phyloP scores from a whole-genome alignment of 768 basidiomycete genomes.

The Auriscalpium vulgare region DNA sequence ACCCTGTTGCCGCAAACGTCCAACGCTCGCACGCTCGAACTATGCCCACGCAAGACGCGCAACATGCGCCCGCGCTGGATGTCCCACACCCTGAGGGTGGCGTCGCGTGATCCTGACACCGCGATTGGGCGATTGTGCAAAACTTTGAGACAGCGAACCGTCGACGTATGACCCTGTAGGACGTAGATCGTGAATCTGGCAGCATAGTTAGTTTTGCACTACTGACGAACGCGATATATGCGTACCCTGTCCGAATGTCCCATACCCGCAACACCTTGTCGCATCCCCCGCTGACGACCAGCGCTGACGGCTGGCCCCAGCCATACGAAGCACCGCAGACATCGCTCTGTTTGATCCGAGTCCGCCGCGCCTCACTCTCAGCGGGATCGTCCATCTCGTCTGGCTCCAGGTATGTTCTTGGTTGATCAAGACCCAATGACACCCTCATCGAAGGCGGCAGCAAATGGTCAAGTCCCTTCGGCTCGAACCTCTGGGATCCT shows the following conservation, averaged over 20 bases:
- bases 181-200: slow-evolving; percentile 42
- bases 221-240: slow-evolving; percentile 1
- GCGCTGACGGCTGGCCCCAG: slow-evolving; percentile 79
- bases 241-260: slow-evolving; percentile 80
- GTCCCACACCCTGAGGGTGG: slow-evolving; percentile 88
- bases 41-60: slow-evolving; percentile 67
- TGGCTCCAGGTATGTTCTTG: slow-evolving; percentile 18
- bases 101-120: slow-evolving; percentile 84
- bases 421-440: slow-evolving; percentile 39
- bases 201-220: neutral
- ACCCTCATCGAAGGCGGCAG: slow-evolving; percentile 35
- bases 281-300: slow-evolving; percentile 89
- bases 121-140: slow-evolving; percentile 83
- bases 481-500: slow-evolving; percentile 3
- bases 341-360: slow-evolving; percentile 26
- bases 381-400: neutral
- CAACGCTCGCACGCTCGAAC: slow-evolving; percentile 75
- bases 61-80: slow-evolving; percentile 69
- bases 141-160: slow-evolving; percentile 85
- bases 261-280: slow-evolving; percentile 90
- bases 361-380: slow-evolving; percentile 3
- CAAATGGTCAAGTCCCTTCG: slow-evolving; percentile 17
- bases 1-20: slow-evolving; percentile 80
- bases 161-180: slow-evolving; percentile 79
- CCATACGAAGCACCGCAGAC: slow-evolving; percentile 67